Percentiles rank a stretch among this genome's conserved stretches.
Conservation (phyloP, 441 rosid species). For the Omphalea diandra region DNA sequence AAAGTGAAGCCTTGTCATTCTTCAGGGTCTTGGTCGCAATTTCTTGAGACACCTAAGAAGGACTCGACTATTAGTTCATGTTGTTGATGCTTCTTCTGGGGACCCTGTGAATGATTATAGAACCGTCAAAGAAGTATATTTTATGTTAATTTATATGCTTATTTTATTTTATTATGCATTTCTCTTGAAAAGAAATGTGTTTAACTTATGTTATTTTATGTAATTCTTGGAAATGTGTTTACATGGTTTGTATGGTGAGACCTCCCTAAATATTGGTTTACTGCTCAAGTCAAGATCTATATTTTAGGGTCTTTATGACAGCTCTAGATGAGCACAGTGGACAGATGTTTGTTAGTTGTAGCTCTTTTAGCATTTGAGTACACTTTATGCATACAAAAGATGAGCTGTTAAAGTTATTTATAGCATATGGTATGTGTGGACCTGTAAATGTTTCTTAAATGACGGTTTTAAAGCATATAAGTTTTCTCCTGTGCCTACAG, state of each 20-base stretch:
- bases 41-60: slow-evolving; percentile 77
- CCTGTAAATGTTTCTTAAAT: neutral
- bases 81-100: slow-evolving; percentile 69
- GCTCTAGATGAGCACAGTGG: neutral
- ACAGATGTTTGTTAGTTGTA: neutral
- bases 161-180: slow-evolving; percentile 3
- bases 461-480: neutral
- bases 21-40: slow-evolving; percentile 77
- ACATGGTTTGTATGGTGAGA: slow-evolving; percentile 4
- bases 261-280: neutral
- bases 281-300: neutral
- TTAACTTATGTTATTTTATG: too few species aligned
- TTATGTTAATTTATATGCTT: slow-evolving; percentile 11
- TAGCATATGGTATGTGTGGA: neutral
- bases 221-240: neutral
- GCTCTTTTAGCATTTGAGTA: neutral
- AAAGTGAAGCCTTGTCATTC: slow-evolving; percentile 15
- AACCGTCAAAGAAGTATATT: slow-evolving; percentile 62
- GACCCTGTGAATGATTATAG: slow-evolving; percentile 69
- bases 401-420: neutral
- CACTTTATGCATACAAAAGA: neutral
- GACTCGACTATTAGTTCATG: slow-evolving; percentile 66
- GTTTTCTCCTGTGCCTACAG: neutral
- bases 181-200: neutral
- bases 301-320: neutral